Evolutionary conservation across 768 basidiomycete species (phyloP).

Genomic region (Suillus sp.): DNA sequence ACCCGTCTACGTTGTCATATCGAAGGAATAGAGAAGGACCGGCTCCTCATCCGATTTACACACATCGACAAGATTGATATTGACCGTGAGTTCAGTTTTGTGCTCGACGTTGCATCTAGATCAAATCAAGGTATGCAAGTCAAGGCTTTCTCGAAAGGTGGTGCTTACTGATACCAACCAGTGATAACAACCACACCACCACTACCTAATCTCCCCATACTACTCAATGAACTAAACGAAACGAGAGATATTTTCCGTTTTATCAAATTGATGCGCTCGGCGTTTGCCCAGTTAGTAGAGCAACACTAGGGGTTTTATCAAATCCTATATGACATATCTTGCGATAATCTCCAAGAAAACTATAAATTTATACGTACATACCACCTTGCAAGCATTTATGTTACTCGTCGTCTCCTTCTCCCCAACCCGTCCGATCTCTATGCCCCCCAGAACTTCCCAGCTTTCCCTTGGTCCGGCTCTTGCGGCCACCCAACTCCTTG

Average conservation of each 20-base stretch:
- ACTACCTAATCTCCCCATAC: slow-evolving; percentile 63
- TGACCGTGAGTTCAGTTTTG: slow-evolving; percentile 68
- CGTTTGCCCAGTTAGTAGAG: slow-evolving; percentile 41
- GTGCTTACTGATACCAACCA: slow-evolving; percentile 30
- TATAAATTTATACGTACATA: neutral
- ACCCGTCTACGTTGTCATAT: slow-evolving; percentile 60
- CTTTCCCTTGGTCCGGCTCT: slow-evolving; percentile 73
- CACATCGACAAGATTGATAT: slow-evolving; percentile 60
- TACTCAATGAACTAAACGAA: slow-evolving; percentile 72
- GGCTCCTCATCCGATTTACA: slow-evolving; percentile 73
- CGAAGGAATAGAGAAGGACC: slow-evolving; percentile 78
- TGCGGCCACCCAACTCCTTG: slow-evolving; percentile 87
- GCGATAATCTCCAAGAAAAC: slow-evolving; percentile 1
- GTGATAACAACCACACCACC: slow-evolving; percentile 81
- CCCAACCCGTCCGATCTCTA: slow-evolving; percentile 83
- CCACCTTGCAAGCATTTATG: neutral
- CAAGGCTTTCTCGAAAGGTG: neutral
- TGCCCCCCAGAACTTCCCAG: slow-evolving; percentile 61
- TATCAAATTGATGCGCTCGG: slow-evolving; percentile 63
- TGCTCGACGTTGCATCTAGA: slow-evolving; percentile 68
- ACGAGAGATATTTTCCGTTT: slow-evolving; percentile 72
- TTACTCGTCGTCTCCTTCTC: slow-evolving; percentile 36
- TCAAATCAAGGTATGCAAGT: slow-evolving; percentile 62
- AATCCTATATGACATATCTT: neutral
- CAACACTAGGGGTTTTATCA: slow-evolving; percentile 4